Evolutionary conservation across 352 stramenopile genomes (phyloP).

Genomic region (Phytophthora crassamura): DNA sequence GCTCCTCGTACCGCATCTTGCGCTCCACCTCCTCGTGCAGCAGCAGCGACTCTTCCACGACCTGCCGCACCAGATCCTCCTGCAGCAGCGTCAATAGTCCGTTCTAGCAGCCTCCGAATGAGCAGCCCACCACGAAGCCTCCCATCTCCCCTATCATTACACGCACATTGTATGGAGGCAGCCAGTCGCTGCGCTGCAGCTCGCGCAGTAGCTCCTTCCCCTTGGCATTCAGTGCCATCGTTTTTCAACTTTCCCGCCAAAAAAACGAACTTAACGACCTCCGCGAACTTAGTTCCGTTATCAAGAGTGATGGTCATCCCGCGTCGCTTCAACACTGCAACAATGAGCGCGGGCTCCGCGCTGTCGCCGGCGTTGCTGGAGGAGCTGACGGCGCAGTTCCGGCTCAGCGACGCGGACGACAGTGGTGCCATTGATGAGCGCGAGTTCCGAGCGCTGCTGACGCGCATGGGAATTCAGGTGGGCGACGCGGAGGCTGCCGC

Average conservation of each 20-base stretch:
- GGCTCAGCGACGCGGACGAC: conserved; percentile 56
- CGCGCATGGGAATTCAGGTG: conserved; percentile 54
- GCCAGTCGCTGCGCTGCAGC: conserved; percentile 92
- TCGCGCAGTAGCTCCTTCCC: conserved; percentile 89
- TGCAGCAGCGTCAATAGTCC: conserved; percentile 28
- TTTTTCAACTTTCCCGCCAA: conserved; percentile 19
- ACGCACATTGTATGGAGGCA: conserved; percentile 91
- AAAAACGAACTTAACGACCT: conserved; percentile 4
- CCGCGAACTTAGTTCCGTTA: conserved; percentile 10
- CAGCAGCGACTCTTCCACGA: conserved; percentile 75
- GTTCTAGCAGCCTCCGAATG: neutral
- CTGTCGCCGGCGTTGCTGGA: conserved; percentile 44
- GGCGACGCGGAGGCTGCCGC: conserved; percentile 53
- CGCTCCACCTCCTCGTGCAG: conserved; percentile 77
- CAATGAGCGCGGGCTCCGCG: neutral
- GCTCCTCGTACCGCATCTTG: conserved; percentile 62
- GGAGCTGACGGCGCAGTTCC: conserved; percentile 70
- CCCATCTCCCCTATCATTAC: conserved; percentile 5
- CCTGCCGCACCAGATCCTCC: conserved; percentile 85
- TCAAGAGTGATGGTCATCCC: conserved; percentile 12
- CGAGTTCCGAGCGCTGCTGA: conserved; percentile 69
- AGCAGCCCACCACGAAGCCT: conserved; percentile 3
- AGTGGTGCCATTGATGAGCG: conserved; percentile 69
- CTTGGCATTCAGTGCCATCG: conserved; percentile 79
- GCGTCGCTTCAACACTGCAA: conserved; percentile 18